These are phyloP conservation scores for Phlebiopsis gigantea DNA, from an alignment of 768 basidiomycete genomes.

Conservation along the genomic window DNA sequence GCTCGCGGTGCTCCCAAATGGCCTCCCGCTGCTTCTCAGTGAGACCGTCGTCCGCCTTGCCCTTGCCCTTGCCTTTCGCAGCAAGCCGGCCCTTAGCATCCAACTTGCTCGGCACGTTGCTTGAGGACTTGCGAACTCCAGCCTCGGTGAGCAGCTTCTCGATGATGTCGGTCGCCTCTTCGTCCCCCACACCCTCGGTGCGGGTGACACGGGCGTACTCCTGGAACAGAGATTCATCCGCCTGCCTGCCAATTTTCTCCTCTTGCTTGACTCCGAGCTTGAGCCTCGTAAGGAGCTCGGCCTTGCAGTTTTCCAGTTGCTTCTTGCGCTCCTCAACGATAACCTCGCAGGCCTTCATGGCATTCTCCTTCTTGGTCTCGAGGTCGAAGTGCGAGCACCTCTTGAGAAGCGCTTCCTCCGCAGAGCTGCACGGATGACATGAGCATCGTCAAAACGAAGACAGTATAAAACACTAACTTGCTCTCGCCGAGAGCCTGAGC, in stretches of 20 bases:
- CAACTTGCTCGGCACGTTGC: slow-evolving; percentile 10
- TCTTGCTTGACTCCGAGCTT: slow-evolving; percentile 63
- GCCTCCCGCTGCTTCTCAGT: slow-evolving; percentile 53
- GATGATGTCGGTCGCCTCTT: slow-evolving; percentile 64
- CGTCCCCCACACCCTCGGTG: slow-evolving; percentile 71
- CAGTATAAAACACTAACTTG: slow-evolving; percentile 40
- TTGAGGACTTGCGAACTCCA: slow-evolving; percentile 35
- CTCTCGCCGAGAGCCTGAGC: slow-evolving; percentile 85
- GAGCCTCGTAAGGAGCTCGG: slow-evolving; percentile 64
- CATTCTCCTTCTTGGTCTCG: slow-evolving; percentile 62
- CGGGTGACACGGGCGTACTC: slow-evolving; percentile 69
- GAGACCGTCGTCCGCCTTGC: slow-evolving; percentile 47
- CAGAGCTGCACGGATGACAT: slow-evolving; percentile 45
- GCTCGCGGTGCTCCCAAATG: slow-evolving; percentile 80
- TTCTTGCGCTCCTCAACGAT: slow-evolving; percentile 78
- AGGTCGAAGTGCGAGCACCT: slow-evolving; percentile 94
- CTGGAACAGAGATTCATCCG: slow-evolving; percentile 66
- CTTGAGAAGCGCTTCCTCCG: slow-evolving; percentile 90
- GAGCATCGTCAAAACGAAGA: neutral
- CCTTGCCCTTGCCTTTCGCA: slow-evolving; percentile 25
- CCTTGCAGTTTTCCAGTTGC: slow-evolving; percentile 76
- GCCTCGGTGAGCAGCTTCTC: slow-evolving; percentile 57
- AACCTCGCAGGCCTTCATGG: slow-evolving; percentile 89
- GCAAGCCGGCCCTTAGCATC: slow-evolving; percentile 1
- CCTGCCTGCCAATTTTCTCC: slow-evolving; percentile 48